A percentile compares a stretch with the other conserved stretches of the same genome.
Evolutionary conservation across 176 grass and related monocot genomes (phyloP).

Genomic region (Miscanthus lutarioriparius): DNA sequence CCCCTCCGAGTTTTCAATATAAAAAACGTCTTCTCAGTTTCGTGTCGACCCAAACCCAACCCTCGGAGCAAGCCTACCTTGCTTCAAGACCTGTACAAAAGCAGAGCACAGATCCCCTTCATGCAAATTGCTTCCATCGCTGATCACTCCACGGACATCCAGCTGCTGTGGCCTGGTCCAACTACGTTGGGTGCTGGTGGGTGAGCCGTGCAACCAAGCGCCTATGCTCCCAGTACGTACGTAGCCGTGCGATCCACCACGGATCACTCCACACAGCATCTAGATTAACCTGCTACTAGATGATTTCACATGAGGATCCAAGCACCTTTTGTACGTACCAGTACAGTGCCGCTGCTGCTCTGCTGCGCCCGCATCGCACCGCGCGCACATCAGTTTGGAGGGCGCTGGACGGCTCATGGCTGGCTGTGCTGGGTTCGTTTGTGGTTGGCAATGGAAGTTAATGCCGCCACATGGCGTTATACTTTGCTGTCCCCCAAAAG

Average conservation of each 20-base stretch:
- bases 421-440: background rate
- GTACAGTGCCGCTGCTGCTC: background rate
- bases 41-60: background rate
- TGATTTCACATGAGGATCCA: background rate
- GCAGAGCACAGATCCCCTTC: background rate
- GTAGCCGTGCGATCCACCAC: background rate
- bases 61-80: background rate
- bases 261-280: background rate
- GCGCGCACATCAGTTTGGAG: background rate
- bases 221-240: background rate
- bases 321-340: background rate
- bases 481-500: conserved; percentile 38
- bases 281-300: background rate
- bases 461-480: conserved; percentile 40
- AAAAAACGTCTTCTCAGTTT: background rate
- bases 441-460: conserved; percentile 26
- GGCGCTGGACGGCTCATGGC: too few species aligned
- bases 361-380: too few species aligned
- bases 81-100: background rate
- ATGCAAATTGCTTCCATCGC: background rate
- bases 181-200: conserved; percentile 26
- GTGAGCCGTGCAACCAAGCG: conserved; percentile 25
- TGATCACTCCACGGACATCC: background rate
- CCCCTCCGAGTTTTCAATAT: background rate
- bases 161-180: background rate